Evolutionary conservation across 768 basidiomycete species (phyloP), one percentile per base, ranked within the genome.

Genomic region (Strobilomyces echinocephalus): DNA sequence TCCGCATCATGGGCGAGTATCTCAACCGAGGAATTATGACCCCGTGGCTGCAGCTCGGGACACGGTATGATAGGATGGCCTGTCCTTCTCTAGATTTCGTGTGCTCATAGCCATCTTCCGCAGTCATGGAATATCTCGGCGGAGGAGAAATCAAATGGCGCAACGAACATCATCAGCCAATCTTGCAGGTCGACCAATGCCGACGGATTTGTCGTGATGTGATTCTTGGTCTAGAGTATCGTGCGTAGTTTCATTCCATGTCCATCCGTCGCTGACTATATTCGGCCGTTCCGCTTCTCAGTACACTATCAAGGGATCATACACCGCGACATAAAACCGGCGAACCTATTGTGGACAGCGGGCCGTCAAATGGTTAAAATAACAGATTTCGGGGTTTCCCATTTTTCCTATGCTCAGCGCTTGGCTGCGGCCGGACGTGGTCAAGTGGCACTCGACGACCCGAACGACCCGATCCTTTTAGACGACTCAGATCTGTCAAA

Each of bases 251-350:
- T 46, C 50, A 35, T 53, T 30, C 39, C 54, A 49, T 40, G 51
- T 28, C 24, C 45, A 11, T 36, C 44, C 38, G 7, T 43, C 43
- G 41, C 62, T 55, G 34, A 56, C 31, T 26, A 26, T 50, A 11
- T 45, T 31, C 9, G 15, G 20, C 15, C 16, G 14, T 51, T 31
- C 49, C 49, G 52, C 15, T 30, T 4, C 39, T 11, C 64, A 98
- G 95, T 99, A 2, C 97, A 99, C 67, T 83, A 88, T 63, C 94
- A 98, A 66, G 97, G 95, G 21, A 98, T 99, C 69, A 97, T 99
- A 46, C 97, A 99, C 72, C 91, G 97, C 53, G 97, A 99, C 73
- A 98, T 99, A 75, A 99, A 99, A 68, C 97, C 97, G 26, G 91
- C 94, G 43, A 99, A 99, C 71, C 83, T 99, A 21, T 79, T 99